Conservation (phyloP, 2,329 filamentous ascomycete species). For the Hymenoscyphus fructigenus region DNA sequence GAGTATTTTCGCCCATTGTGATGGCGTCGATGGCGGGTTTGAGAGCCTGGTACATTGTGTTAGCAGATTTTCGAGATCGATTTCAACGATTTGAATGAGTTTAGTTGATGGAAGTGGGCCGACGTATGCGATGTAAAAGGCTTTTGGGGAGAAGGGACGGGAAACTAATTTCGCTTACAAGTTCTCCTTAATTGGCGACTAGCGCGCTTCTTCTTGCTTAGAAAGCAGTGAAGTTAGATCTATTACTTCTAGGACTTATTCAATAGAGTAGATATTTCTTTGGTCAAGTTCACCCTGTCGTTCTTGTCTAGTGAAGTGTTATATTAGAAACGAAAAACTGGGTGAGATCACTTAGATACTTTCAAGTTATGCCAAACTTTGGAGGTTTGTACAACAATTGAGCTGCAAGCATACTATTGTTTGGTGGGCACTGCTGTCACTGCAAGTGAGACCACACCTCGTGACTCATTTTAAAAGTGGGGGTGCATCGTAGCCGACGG, state of each 20-base stretch:
- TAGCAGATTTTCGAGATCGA: neutral
- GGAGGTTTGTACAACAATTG: neutral
- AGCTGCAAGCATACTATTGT: neutral
- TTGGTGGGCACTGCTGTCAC: too few relatives aligned
- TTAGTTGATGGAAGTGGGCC: too few relatives aligned
- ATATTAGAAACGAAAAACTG: too few relatives aligned
- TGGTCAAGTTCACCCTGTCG: neutral
- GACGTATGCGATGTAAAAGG: neutral
- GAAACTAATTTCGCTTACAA: neutral
- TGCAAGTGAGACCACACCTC: neutral
- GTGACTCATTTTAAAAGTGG: conserved; percentile 10
- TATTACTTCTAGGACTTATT: neutral
- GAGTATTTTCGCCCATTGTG: neutral
- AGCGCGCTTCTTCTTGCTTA: neutral
- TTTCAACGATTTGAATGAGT: neutral
- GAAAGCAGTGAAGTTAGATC: neutral
- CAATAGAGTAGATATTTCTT: neutral
- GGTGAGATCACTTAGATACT: too few relatives aligned
- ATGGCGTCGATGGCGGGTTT: neutral
- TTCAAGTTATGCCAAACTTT: too few relatives aligned
- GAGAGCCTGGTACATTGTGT: neutral
- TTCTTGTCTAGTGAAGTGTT: neutral
- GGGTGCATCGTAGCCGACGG: neutral
- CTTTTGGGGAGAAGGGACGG: neutral
- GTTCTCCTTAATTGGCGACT: neutral